Conservation (phyloP, 2,329 filamentous ascomycete species). For the Hypoxylon sp. region DNA sequence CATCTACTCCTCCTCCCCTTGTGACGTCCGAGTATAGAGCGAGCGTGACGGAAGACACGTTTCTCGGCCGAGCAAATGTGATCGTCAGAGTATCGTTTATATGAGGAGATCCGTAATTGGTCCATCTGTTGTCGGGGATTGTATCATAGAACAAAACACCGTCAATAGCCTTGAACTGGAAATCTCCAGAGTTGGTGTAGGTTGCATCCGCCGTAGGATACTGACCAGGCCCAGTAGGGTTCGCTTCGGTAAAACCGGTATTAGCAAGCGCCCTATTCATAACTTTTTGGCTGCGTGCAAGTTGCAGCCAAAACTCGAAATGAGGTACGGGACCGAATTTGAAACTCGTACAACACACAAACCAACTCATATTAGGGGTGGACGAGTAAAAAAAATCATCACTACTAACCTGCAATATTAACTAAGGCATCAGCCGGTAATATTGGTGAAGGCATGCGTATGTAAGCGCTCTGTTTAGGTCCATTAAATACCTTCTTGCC, state of each 20-base stretch:
- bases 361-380: neutral
- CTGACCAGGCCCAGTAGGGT: constrained; percentile 52
- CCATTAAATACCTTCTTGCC: constrained; percentile 50
- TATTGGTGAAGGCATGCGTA: constrained; percentile 38
- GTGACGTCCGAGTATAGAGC: constrained; percentile 52
- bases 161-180: constrained; percentile 56
- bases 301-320: neutral
- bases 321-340: neutral
- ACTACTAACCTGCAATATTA: constrained; percentile 54
- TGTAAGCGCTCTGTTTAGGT: constrained; percentile 25
- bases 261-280: constrained; percentile 8
- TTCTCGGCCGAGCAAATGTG: constrained; percentile 52
- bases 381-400: neutral
- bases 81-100: constrained; percentile 52
- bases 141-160: constrained; percentile 57
- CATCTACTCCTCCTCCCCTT: constrained; percentile 52
- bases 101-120: constrained; percentile 53
- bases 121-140: constrained; percentile 57
- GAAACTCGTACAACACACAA: too few species aligned
- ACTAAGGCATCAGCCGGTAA: constrained; percentile 44
- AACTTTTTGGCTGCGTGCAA: neutral
- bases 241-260: constrained; percentile 46
- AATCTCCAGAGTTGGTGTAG: constrained; percentile 52
- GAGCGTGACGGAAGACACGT: constrained; percentile 51
- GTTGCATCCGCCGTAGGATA: constrained; percentile 54